Base-by-base conservation (phyloP, 1,139 yeast genomes). In the Debaryomyces robertsiae region DNA sequence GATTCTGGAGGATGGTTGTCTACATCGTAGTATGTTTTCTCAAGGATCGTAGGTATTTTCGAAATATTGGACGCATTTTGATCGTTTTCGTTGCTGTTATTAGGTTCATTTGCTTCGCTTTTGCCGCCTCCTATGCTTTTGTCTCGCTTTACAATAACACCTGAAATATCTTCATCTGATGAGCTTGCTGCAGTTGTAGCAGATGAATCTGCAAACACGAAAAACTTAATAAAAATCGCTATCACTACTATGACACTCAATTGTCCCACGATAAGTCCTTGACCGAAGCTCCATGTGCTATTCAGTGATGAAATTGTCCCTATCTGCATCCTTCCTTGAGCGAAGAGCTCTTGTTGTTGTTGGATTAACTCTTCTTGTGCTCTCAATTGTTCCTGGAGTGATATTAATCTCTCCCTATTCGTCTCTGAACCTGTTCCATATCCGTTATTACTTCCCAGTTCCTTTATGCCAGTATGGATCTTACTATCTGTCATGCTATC, bases 11-110 rank as follows among this genome's bases (percentile, higher is more conserved):
- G 72, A 60, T 94, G 98, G 17, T 82, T 82, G 32, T 83, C 81
- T 1, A 93, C 97, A 57, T 93, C 89, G 60, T 94, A 94, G 57
- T 89, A 90, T 0, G 97, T 90, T 56, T 90, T 91, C 50, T 91
- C 97, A 39, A 93, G 68, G 22, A 91, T 87, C 0, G 82, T 51
- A 53, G 55, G 40, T 5, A 61, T 50, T 31, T 54, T 59, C 3
- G 52, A 40, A 24, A 47, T 43, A 11, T 46, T 49, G 7, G 32
- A 13, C 29, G 23, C 34, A 17, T 36, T 42, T 25, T 45, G 44
- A 2, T 46, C 45, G 22, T 57, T 43, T 48, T 57, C 46, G 47
- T 57, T 41, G 46, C 54, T 57, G 42, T 58, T 52, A 45, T 59
- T 55, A 25, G 53, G 46, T 46, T 55, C 58, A 35, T 46, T 40